Conservation (phyloP, 139 green algal genomes). For the Closterium sp. region DNA sequence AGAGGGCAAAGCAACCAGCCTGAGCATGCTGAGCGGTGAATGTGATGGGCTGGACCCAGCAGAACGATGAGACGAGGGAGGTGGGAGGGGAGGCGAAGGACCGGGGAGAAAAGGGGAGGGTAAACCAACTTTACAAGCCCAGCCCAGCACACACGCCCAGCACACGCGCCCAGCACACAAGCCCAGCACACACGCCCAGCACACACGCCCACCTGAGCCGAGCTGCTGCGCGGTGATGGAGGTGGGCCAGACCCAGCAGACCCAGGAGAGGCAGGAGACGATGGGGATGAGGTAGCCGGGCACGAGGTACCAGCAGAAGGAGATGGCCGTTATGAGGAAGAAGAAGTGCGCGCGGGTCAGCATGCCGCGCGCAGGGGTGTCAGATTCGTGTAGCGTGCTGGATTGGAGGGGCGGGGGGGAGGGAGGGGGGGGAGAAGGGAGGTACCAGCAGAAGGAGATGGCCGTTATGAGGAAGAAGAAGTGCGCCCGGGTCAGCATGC, state of each 20-base stretch:
- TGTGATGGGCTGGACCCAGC: neutral
- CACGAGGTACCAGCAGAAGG: conserved; percentile 7
- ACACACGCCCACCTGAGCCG: conserved; percentile 14
- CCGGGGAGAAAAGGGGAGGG: neutral
- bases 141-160: too few species aligned
- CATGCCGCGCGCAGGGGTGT: neutral
- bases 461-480: too few species aligned
- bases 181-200: too few species aligned
- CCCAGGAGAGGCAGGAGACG: conserved; percentile 4
- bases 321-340: neutral
- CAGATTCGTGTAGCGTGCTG: conserved; percentile 14
- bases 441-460: too few species aligned
- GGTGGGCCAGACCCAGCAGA: conserved; percentile 10
- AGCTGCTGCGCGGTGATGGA: conserved; percentile 6
- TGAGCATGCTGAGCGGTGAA: too few species aligned
- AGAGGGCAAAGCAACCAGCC: too few species aligned
- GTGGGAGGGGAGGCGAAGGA: neutral
- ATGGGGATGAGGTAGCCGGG: conserved; percentile 12
- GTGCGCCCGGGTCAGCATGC: conserved; percentile 6
- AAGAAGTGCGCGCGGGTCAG: conserved; percentile 23
- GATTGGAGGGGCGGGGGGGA: too few species aligned
- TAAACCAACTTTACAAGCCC: too few species aligned
- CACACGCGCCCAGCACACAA: neutral
- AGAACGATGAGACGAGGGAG: neutral
- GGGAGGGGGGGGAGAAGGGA: neutral